These are phyloP conservation scores for Saussurea involucrata DNA, from an alignment of 129 eudicot species.

Conservation along the genomic window DNA sequence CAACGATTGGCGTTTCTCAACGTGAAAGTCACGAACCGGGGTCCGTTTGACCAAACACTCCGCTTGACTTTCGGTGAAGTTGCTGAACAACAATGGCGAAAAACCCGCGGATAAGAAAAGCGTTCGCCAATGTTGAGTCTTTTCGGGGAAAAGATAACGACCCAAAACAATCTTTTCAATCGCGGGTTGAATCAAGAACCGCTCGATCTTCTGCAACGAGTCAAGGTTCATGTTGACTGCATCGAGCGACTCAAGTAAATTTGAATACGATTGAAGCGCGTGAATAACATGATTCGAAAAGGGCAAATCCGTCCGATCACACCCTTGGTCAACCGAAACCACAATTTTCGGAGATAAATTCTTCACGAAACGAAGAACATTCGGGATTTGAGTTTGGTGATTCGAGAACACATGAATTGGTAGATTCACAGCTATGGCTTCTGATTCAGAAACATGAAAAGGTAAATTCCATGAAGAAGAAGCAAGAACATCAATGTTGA, in stretches of 20 bases:
- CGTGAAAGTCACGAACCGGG: constrained; percentile 79
- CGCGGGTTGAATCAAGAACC: constrained; percentile 73
- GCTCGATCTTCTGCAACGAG: constrained; percentile 72
- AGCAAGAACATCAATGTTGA: constrained; percentile 57
- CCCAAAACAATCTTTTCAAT: constrained; percentile 65
- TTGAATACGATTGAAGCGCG: constrained; percentile 68
- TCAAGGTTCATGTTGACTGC: constrained; percentile 68
- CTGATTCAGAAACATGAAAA: constrained; percentile 46
- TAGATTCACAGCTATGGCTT: constrained; percentile 79
- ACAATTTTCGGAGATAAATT: constrained; percentile 69
- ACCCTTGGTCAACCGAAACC: constrained; percentile 82
- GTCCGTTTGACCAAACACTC: constrained; percentile 88
- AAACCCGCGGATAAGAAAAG: constrained; percentile 73
- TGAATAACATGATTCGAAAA: constrained; percentile 71
- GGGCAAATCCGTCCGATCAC: constrained; percentile 78
- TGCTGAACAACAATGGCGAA: constrained; percentile 67
- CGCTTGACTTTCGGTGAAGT: constrained; percentile 86
- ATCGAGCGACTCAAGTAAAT: constrained; percentile 79
- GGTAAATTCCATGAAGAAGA: constrained; percentile 63
- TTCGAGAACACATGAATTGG: constrained; percentile 58
- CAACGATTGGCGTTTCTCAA: constrained; percentile 76
- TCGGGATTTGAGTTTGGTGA: constrained; percentile 45
- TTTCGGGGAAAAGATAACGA: constrained; percentile 55
- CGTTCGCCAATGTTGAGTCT: constrained; percentile 82
- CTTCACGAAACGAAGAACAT: constrained; percentile 60